These are phyloP conservation scores for Mortierella antarctica DNA, from an alignment of 192 early-diverging fungal species.

Conservation along the genomic window DNA sequence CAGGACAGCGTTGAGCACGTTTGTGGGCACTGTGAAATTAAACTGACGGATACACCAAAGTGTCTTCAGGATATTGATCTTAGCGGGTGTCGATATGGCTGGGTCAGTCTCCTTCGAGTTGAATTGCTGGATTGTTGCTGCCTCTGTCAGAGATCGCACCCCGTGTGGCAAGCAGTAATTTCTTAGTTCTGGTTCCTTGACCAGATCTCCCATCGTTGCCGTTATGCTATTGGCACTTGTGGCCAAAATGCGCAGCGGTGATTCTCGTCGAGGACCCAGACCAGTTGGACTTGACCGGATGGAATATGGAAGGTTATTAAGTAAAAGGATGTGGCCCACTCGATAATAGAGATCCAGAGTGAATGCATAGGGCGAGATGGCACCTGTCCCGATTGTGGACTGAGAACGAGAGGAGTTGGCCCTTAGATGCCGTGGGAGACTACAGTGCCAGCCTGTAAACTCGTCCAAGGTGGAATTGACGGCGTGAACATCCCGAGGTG, in stretches of 20 bases:
- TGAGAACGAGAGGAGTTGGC: background rate
- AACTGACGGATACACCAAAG: slow-evolving; percentile 43
- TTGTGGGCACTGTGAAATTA: slow-evolving; percentile 24
- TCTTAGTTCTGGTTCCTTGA: slow-evolving; percentile 16
- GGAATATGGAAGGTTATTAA: slow-evolving; percentile 25
- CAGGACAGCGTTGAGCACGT: slow-evolving; percentile 4
- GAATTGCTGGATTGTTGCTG: slow-evolving; percentile 28
- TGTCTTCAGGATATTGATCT: slow-evolving; percentile 47
- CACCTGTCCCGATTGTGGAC: background rate
- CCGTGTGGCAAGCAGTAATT: slow-evolving; percentile 19
- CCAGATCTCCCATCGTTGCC: slow-evolving; percentile 24
- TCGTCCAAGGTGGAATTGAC: slow-evolving; percentile 26
- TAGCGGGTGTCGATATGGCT: slow-evolving; percentile 45
- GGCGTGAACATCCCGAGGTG: slow-evolving; percentile 13
- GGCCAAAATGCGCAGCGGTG: slow-evolving; percentile 30
- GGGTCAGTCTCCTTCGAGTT: slow-evolving; percentile 40
- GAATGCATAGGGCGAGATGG: slow-evolving; percentile 6
- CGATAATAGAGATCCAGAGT: slow-evolving; percentile 34
- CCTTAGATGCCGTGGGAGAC: slow-evolving; percentile 20
- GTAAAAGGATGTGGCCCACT: slow-evolving; percentile 31
- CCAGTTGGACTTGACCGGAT: slow-evolving; percentile 43
- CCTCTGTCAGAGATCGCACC: slow-evolving; percentile 37
- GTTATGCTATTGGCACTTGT: slow-evolving; percentile 48
- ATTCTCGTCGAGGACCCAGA: slow-evolving; percentile 38
- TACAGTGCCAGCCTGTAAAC: slow-evolving; percentile 17